Evolutionary conservation across 2,329 filamentous ascomycete genomes (phyloP).

Genomic region (Trichoderma koningiopsis): DNA sequence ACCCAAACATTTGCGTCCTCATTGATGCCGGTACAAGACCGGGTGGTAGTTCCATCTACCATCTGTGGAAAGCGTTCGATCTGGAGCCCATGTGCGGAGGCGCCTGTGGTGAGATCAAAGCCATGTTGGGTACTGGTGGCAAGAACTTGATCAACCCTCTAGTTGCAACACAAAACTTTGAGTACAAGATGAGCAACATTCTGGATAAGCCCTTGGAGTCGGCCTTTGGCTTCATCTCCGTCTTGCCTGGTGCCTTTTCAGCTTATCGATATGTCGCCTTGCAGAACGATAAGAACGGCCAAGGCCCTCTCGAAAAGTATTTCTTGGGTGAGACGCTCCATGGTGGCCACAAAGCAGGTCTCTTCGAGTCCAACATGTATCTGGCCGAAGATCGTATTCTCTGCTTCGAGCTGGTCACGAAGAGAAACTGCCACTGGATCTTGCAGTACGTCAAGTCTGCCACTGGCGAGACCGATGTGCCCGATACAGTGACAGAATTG

Average conservation of each 20-base stretch:
- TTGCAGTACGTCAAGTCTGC: slow-evolving; percentile 98
- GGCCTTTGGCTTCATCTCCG: slow-evolving; percentile 95
- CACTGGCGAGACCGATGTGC: slow-evolving; percentile 95
- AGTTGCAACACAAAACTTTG: slow-evolving; percentile 96
- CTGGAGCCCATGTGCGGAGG: slow-evolving; percentile 96
- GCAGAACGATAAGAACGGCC: slow-evolving; percentile 93
- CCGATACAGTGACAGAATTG: slow-evolving; percentile 89
- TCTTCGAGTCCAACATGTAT: slow-evolving; percentile 99
- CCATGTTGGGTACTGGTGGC: slow-evolving; percentile 83
- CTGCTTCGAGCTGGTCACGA: slow-evolving; percentile 96
- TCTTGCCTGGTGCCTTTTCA: slow-evolving; percentile 96
- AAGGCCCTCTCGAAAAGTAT: slow-evolving; percentile 93
- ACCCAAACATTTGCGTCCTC: slow-evolving; percentile 95
- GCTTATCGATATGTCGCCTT: slow-evolving; percentile 93
- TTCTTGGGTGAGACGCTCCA: slow-evolving; percentile 97
- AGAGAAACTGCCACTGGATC: slow-evolving; percentile 96
- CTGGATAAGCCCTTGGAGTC: slow-evolving; percentile 97
- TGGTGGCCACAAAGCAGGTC: slow-evolving; percentile 84
- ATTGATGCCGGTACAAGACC: slow-evolving; percentile 96
- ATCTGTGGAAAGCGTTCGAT: slow-evolving; percentile 98
- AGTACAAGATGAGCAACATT: slow-evolving; percentile 99
- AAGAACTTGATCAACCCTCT: slow-evolving; percentile 91
- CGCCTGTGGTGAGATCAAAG: slow-evolving; percentile 98
- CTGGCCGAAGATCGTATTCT: slow-evolving; percentile 97
- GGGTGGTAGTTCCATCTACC: slow-evolving; percentile 92